Evolutionary conservation across 129 eudicot genomes (phyloP), one percentile per base, ranked within the genome.

Genomic region (Deinandra increscens): DNA sequence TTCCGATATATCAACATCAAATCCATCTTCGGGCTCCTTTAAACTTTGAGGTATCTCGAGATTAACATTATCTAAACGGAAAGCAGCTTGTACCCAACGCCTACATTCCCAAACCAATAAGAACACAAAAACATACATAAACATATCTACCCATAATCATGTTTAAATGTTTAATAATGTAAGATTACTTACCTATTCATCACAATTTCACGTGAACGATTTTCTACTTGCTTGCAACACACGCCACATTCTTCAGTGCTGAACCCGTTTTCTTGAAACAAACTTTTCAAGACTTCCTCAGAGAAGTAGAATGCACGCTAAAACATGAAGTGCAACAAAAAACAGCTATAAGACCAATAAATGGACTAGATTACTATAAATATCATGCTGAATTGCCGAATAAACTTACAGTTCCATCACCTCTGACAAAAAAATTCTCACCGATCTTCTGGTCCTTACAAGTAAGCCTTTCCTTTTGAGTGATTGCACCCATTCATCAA

Each of bases 51-150:
- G 67, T 45, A 58, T 60, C 58, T 75, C 77, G 53, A 70, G 19
- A 71, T 64, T 51, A 49, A 12, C 64, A 18, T 60, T 79, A 17
- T 61, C 51, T 11, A 76, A 51, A 26, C 64, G 56, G 58, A 93
- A 93, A 38, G 84, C 98, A 46, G 97, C 97, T 81, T 93, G 98
- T 67, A 93, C 80, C 98, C 98, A 93, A 34, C 97, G 95, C 90
- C 98, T 93, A 71, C 45, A 77, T 64, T 70, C 54, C 39, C 66
- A 74, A 13, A 62, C 20, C 54, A 37, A 20, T 70, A 41, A 39
- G 45, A 13, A 69, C 46, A 22, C 54, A 36, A 59, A 73, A 20
- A 14, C 9, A 8, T 37, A 60, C 49, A 31, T 74, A 6, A 1
- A 62, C 38, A 53, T 51, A 65, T n/a, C 5, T 56, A 56, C 65